Base-by-base conservation (phyloP, 2,329 filamentous ascomycete species). In the Hypoxylon rubiginosum region DNA sequence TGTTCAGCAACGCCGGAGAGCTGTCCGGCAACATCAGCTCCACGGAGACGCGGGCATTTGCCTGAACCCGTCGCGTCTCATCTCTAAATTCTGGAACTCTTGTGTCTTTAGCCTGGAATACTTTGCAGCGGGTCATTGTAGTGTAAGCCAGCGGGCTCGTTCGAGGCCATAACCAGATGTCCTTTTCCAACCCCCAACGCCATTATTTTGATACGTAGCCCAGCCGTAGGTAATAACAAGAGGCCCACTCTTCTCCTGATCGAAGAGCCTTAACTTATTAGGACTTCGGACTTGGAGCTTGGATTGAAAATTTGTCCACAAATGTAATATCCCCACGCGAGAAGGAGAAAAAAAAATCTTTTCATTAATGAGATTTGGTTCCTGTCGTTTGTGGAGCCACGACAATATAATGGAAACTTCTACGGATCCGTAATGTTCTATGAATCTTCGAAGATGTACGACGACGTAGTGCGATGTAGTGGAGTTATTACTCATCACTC, bases 381-480 rank as follows among this genome's bases (percentile, higher is more conserved):
- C 53, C 39, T 61, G 48, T 62, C 26, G 53, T 66, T 41, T 58
- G 39, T 68, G 67, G 67, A 70, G 64, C 56, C 62, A 66, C 62
- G 62, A 70, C 51, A 64, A 65, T 64, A 41, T 58, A 65, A 62
- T 64, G 64, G 64, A 66, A 63, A 66, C 65, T 66, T 63, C 39
- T 34, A 49, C 46, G 46, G 24, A 28, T 32, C 46, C 46, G 46
- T 49, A 64, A 56, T 53, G 65, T 71, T 71, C 69, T 67, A 71
- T 57, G 67, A 68, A 43, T 64, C 63, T 71, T 71, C 69, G 34
- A 70, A n/a, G n/a, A n/a, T n/a, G n/a, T n/a, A n/a, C n/a, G n/a
- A n/a, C n/a, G n/a, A n/a, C n/a, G n/a, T n/a, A n/a, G n/a, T n/a
- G n/a, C 59, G 65, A 68, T 32, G 51, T 17, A 60, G 69, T 71